Percentiles rank a stretch among this genome's conserved stretches.
These are phyloP conservation scores for Phanerochaete sordida DNA, from an alignment of 768 basidiomycete genomes.

Conservation along the genomic window DNA sequence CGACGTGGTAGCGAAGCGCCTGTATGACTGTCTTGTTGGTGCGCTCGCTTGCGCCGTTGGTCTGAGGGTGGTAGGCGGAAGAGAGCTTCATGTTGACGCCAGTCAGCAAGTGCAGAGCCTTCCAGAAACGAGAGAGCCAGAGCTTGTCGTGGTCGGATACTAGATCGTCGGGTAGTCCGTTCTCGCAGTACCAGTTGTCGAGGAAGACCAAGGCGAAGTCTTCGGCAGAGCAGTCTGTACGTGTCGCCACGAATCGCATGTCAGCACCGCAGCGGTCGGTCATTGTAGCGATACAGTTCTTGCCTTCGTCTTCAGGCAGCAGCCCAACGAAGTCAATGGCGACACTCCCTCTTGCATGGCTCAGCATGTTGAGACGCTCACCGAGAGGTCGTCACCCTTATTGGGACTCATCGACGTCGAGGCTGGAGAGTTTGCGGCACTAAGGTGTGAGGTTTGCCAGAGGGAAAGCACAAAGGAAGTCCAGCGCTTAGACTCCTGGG, in stretches of 20 bases:
- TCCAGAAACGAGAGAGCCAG: slow-evolving; percentile 34
- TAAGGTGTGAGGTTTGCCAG: too few species aligned
- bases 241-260: slow-evolving; percentile 7
- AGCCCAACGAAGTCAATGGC: slow-evolving; percentile 31
- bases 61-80: slow-evolving; percentile 33
- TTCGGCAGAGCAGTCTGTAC: slow-evolving; percentile 8
- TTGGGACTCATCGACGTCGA: too few species aligned
- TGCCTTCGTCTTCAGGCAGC: slow-evolving; percentile 22
- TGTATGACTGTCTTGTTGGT: slow-evolving; percentile 25
- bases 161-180: slow-evolving; percentile 22
- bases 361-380: too few species aligned
- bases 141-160: slow-evolving; percentile 15
- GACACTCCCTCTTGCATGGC: too few species aligned
- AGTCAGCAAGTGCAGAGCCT: slow-evolving; percentile 18
- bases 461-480: too few species aligned
- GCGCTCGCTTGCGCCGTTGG: slow-evolving; percentile 31
- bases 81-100: slow-evolving; percentile 29
- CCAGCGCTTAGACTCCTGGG: too few species aligned
- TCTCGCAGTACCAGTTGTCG: slow-evolving; percentile 25
- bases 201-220: slow-evolving; percentile 22
- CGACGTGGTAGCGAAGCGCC: slow-evolving; percentile 18
- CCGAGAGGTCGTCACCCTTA: too few species aligned
- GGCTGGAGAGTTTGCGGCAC: too few species aligned
- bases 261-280: slow-evolving; percentile 18
- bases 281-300: slow-evolving; percentile 23